phyloP scores from a whole-genome alignment of 2,329 filamentous ascomycete genomes.

The Orbilia blumenaviensis region DNA sequence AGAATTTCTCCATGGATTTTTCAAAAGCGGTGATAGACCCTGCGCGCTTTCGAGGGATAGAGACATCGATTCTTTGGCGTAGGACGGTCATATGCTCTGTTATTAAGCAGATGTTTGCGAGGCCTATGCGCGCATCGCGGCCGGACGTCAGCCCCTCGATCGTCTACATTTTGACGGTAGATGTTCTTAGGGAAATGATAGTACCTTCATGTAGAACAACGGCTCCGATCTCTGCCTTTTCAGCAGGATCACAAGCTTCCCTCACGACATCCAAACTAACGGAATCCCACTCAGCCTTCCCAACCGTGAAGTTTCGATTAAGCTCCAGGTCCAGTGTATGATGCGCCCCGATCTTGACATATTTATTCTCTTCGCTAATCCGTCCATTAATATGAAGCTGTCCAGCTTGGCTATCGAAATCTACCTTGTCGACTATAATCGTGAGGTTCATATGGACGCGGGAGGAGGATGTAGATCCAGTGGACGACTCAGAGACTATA shows the following conservation, averaged over 20 bases:
- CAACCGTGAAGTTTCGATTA: constrained; percentile 84
- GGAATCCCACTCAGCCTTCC: constrained; percentile 90
- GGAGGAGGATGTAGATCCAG: constrained; percentile 71
- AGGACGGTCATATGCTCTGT: constrained; percentile 81
- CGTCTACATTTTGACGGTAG: not conserved
- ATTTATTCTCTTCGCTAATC: constrained; percentile 73
- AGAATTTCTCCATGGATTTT: constrained; percentile 80
- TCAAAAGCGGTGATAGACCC: constrained; percentile 62
- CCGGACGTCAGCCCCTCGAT: not conserved
- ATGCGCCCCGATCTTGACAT: constrained; percentile 73
- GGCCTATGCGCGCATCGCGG: constrained; percentile 55
- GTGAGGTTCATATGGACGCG: constrained; percentile 72
- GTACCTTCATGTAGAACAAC: constrained; percentile 89
- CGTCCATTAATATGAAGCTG: constrained; percentile 75
- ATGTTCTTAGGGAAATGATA: not conserved
- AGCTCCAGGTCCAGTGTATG: constrained; percentile 86
- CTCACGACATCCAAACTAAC: constrained; percentile 80
- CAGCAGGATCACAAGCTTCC: constrained; percentile 80
- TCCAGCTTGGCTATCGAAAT: constrained; percentile 75
- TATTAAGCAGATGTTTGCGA: constrained; percentile 83
- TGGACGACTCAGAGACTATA: constrained; percentile 69
- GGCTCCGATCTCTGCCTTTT: constrained; percentile 83
- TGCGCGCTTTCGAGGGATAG: constrained; percentile 74
- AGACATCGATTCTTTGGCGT: constrained; percentile 74
- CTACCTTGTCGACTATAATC: constrained; percentile 72